These are phyloP conservation scores for Phytophthora pseudosyringae DNA, from an alignment of 352 stramenopile species.

Conservation along the genomic window DNA sequence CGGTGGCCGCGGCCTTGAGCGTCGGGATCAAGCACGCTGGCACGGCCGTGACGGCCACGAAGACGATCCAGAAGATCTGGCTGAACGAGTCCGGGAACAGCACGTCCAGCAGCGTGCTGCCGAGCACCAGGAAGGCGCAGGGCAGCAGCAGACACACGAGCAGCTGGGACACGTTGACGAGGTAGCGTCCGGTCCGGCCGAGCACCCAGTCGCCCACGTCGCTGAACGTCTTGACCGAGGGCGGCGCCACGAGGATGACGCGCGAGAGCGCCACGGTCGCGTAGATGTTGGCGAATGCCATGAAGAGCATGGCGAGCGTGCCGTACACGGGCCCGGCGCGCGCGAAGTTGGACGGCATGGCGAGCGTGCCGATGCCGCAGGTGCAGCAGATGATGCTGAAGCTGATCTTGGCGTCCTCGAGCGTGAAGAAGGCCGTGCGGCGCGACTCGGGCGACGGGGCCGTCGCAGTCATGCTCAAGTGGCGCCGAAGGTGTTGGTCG, in stretches of 20 bases:
- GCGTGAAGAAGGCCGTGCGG: slow-evolving; percentile 44
- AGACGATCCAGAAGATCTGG: slow-evolving; percentile 47
- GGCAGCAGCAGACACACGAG: slow-evolving; percentile 54
- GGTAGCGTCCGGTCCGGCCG: slow-evolving; percentile 45
- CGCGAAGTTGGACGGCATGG: slow-evolving; percentile 71
- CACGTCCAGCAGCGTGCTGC: slow-evolving; percentile 50
- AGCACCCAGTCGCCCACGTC: slow-evolving; percentile 55
- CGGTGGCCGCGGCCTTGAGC: slow-evolving; percentile 31
- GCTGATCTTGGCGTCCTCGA: slow-evolving; percentile 61
- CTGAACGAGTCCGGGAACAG: slow-evolving; percentile 63
- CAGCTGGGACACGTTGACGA: slow-evolving; percentile 49
- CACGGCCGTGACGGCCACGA: slow-evolving; percentile 43
- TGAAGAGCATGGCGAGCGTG: slow-evolving; percentile 59
- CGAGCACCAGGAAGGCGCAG: slow-evolving; percentile 60
- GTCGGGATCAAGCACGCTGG: slow-evolving; percentile 43
- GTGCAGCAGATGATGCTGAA: slow-evolving; percentile 74
- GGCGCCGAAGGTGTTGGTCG: slow-evolving; percentile 8
- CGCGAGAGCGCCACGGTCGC: slow-evolving; percentile 51
- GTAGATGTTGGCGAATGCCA: slow-evolving; percentile 75
- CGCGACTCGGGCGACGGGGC: slow-evolving; percentile 8
- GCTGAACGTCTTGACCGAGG: slow-evolving; percentile 51
- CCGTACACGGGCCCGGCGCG: slow-evolving; percentile 54
- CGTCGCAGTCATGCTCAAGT: slow-evolving; percentile 20
- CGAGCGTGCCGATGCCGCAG: slow-evolving; percentile 69
- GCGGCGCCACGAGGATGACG: slow-evolving; percentile 46